These are phyloP conservation scores for Apocynum venetum DNA, from an alignment of 257 asterid species.

Conservation along the genomic window DNA sequence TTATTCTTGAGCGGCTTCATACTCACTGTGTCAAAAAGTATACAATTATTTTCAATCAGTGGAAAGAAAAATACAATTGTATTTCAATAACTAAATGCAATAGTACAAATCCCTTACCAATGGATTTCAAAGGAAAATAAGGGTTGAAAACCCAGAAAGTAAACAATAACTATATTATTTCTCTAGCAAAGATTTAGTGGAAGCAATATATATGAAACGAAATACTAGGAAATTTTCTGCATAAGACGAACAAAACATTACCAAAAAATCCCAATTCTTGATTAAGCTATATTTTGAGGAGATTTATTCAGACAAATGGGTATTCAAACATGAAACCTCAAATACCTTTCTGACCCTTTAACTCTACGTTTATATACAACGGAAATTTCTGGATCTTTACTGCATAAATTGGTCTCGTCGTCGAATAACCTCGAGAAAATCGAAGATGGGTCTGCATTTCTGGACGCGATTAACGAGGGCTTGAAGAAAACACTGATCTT, in stretches of 20 bases:
- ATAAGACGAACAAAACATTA: neutral
- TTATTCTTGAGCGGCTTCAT: no score
- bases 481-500: conserved; percentile 59
- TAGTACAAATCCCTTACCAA: no score
- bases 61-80: no score
- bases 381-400: conserved; percentile 21
- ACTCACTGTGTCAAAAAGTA: no score
- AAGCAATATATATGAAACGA: neutral
- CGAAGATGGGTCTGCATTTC: conserved; percentile 25
- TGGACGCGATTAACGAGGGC: conserved; percentile 26
- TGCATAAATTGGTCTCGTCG: conserved; percentile 8
- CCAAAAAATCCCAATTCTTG: neutral
- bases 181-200: neutral
- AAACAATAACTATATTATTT: no score
- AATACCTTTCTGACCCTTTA: conserved; percentile 27
- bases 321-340: neutral
- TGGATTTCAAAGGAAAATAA: no score
- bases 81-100: no score
- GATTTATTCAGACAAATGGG: neutral
- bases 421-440: conserved; percentile 11
- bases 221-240: neutral
- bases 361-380: conserved; percentile 37
- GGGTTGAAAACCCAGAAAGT: no score
- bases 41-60: no score
- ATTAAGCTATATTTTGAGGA: neutral